Evolutionary conservation across 2,329 filamentous ascomycete species (phyloP), one percentile per base, ranked within the genome.

Genomic region (Sclerotinia sclerotiorum): DNA sequence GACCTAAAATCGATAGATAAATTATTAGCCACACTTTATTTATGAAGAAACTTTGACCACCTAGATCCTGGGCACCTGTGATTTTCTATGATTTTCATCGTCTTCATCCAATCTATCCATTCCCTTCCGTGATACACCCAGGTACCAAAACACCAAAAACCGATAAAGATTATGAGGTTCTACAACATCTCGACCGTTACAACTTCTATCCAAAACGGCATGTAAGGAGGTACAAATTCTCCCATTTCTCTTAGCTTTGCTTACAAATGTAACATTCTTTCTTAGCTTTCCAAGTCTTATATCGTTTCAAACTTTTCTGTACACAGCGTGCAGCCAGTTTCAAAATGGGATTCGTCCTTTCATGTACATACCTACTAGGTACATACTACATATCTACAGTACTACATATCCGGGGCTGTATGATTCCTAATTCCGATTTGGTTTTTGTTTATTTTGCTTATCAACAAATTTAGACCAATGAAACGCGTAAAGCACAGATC

Each of bases 401-500:
- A 29, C 15, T 19, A 51, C 4, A 17, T 42, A 42, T 42, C 39
- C 49, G 21, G 52, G 11, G 10, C 27, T 32, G 8, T 5, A 32
- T 54, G 24, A 54, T 54, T 19, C 51, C 51, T 10, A 2, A 54
- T 32, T 5, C 51, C 27, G 51, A 32, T 55, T 32, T 55, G 52
- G 32, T n/a, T 19, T 56, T 57, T 39, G 35, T 39, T 57, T 39
- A 17, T 24, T 49, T 49, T 35, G 29, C 58, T 49, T 35, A 62
- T 62, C 58, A 62, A 35, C 29, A 17, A 49, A 24, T 21, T 5
- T 19, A 1, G 3, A 19, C 58, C 44, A 62, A 62, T 62, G 2
- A n/a, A 35, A 62, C 58, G 29, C 58, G 58, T 62, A 35, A 24
- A 62, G 58, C 58, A 62, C 21, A 24, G 44, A 61, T 46, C 42